Conservation (phyloP, 2,329 filamentous ascomycete genomes). For the Claviceps humidiphila region DNA sequence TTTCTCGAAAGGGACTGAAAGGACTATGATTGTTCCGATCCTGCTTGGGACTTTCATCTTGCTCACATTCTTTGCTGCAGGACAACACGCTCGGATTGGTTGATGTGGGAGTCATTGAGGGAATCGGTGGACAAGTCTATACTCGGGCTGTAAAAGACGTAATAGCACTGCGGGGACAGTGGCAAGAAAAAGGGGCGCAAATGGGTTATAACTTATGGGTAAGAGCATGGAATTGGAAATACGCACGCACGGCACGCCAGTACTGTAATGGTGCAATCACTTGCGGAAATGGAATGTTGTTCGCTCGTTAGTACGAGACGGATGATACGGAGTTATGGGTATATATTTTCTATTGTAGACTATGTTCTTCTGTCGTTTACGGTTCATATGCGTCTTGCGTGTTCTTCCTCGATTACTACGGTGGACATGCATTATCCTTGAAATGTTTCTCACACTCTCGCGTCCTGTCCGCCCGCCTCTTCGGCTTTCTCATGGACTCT, state of each 20-base stretch:
- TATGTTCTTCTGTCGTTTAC: not conserved
- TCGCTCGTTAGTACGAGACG: not conserved
- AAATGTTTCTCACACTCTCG: not conserved
- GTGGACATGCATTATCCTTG: not conserved
- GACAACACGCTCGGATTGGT: conserved; percentile 92
- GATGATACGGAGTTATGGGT: not conserved
- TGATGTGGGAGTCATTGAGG: conserved; percentile 81
- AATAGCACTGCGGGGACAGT: not conserved
- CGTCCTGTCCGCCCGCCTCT: not conserved
- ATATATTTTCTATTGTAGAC: no score
- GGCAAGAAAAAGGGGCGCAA: not conserved
- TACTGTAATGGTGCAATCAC: not conserved
- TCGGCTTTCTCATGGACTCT: not conserved
- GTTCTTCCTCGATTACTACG: not conserved
- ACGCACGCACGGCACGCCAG: not conserved
- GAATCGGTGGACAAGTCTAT: conserved; percentile 54
- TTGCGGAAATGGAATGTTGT: not conserved
- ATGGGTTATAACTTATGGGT: not conserved
- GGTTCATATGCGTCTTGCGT: not conserved
- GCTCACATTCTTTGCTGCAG: conserved; percentile 26
- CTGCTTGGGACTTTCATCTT: not conserved
- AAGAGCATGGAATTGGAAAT: not conserved
- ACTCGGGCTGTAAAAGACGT: conserved; percentile 27
- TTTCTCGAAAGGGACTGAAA: not conserved
- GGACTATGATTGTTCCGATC: not conserved